Percentiles rank a stretch among this genome's conserved stretches.
Evolutionary conservation across 495 filamentous ascomycete genomes (phyloP).

Genomic region (Hypomontagnella submonticulosa): DNA sequence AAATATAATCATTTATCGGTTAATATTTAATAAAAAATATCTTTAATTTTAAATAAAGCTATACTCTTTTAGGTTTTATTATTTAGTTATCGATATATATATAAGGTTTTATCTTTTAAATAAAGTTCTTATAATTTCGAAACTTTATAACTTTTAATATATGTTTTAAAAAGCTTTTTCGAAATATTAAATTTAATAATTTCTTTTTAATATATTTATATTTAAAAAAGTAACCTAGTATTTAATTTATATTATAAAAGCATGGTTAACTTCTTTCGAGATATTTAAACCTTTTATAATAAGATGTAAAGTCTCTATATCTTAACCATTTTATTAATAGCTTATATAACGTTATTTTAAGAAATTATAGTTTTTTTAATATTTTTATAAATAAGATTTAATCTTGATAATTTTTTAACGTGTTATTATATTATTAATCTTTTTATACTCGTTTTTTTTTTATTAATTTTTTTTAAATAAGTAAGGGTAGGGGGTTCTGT

Average conservation of each 20-base stretch:
- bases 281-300: conserved; percentile 1
- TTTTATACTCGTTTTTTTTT: background rate
- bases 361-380: background rate
- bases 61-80: no score
- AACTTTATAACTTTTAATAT: no score
- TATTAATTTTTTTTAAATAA: background rate
- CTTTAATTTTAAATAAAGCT: no score
- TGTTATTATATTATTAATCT: background rate
- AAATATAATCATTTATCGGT: no score
- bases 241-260: background rate
- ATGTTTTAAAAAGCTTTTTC: no score
- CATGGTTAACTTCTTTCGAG: background rate
- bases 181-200: no score
- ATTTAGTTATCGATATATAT: no score
- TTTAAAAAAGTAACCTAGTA: background rate
- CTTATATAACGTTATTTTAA: background rate
- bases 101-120: no score
- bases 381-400: background rate
- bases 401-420: background rate
- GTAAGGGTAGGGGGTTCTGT: background rate
- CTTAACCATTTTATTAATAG: background rate
- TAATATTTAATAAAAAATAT: no score
- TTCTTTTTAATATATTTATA: no score
- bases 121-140: no score
- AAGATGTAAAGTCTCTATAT: background rate